Base-by-base conservation (phyloP, 1,284 basidiomycete species). In the Farysia itapuensis region DNA sequence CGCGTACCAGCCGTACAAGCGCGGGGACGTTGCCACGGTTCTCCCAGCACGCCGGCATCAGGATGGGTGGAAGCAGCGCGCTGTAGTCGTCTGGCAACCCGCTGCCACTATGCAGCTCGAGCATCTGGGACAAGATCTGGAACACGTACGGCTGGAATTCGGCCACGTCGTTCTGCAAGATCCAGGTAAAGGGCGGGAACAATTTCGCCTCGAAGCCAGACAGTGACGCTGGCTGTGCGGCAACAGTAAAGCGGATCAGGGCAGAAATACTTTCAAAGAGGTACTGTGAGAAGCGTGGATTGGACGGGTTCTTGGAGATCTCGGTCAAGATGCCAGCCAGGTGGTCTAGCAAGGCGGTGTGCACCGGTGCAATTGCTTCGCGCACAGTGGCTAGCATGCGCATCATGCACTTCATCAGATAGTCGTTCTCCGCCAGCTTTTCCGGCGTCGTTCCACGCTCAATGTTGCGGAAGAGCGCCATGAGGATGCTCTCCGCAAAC, bases 91-190 rank as follows among this genome's bases (percentile, higher is more conserved):
- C 79, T 0, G 94, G 91, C 7, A 95, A 80, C 16, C 76, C 70
- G 7, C 24, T 35, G 12, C 33, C 14, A 28, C 59, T 67, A 69
- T 94, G 92, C 8, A 90, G 80, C 64, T 93, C 89, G 26, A 99
- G 85, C 82, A 98, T 90, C 77, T 98, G 94, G 0, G 92, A 88
- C 23, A 97, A 84, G 64, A 98, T 85, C 76, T 98, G 95, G 82
- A 98, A 97, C 39, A 90, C 88, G 76, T 94, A 99, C 2, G 94
- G 94, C 40, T 95, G 88, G 75, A 96, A 98, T 79, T 97, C 94
- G 90, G 74, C 86, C 21, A 97, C 90, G 64, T 98, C 94, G 68
- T 90, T 85, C 64, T 90, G 85, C 4, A 99, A 79, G 71, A 97
- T 92, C 52, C 86, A 77, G 7, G 88, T 92, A 72, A 95, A 93